phyloP scores from a whole-genome alignment of 441 rosid species.

The Geranium incanum region DNA sequence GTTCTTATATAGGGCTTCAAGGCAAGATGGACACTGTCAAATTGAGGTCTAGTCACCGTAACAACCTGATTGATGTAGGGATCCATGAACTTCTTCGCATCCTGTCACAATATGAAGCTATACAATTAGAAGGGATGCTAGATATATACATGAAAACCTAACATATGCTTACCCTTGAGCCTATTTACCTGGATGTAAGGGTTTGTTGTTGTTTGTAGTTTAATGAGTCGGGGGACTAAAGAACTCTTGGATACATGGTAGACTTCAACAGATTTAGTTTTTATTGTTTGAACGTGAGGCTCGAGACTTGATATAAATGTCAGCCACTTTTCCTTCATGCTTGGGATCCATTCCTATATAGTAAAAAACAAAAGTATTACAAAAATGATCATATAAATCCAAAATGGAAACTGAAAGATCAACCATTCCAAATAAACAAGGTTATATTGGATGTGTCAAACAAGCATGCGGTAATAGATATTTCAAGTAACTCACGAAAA shows the following conservation, averaged over 20 bases:
- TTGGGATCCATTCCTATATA: slow-evolving; percentile 36
- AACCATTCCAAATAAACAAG: not conserved
- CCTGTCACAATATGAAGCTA: slow-evolving; percentile 20
- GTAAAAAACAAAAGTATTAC: not conserved
- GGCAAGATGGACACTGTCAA: slow-evolving; percentile 21
- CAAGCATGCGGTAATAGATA: not conserved
- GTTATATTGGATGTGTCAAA: not conserved
- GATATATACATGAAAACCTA: not conserved
- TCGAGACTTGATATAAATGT: slow-evolving; percentile 23
- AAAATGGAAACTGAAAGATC: not conserved
- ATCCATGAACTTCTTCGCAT: slow-evolving; percentile 21
- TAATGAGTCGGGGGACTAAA: slow-evolving; percentile 28
- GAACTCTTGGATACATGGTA: slow-evolving; percentile 25
- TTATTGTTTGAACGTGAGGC: slow-evolving; percentile 28
- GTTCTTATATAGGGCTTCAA: slow-evolving; percentile 32
- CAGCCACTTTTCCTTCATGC: slow-evolving; percentile 31
- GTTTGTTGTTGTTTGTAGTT: slow-evolving; percentile 18
- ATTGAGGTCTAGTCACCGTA: slow-evolving; percentile 30
- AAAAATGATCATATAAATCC: not conserved
- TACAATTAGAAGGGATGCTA: not conserved
- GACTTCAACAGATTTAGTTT: slow-evolving; percentile 29
- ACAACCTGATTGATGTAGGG: slow-evolving; percentile 27
- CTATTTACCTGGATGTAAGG: slow-evolving; percentile 30
- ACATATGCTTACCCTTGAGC: not conserved
- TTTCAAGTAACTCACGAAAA: not conserved